Evolutionary conservation across 257 asterid species (phyloP).

Genomic region (Rhazya stricta): DNA sequence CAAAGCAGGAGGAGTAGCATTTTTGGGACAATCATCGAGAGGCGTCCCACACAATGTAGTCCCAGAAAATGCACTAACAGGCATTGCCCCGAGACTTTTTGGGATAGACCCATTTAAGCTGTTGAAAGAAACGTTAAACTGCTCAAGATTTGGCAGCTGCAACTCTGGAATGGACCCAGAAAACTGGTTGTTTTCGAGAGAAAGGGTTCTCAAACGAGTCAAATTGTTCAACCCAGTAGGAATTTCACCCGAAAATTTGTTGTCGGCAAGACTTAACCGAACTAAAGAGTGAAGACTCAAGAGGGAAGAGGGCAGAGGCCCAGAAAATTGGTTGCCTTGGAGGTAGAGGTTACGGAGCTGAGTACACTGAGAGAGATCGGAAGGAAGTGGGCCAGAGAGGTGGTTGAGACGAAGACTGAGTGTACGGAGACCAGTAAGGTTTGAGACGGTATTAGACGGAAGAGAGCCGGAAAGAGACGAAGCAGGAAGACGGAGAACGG

Average conservation of each 20-base stretch:
- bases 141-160: slow-evolving; percentile 36
- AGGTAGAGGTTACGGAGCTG: slow-evolving; percentile 53
- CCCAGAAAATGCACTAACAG: slow-evolving; percentile 41
- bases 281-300: slow-evolving; percentile 36
- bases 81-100: slow-evolving; percentile 29
- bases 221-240: slow-evolving; percentile 42
- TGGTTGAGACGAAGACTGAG: slow-evolving; percentile 66
- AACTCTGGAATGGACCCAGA: slow-evolving; percentile 49
- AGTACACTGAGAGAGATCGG: slow-evolving; percentile 36
- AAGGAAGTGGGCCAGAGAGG: slow-evolving; percentile 52
- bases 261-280: slow-evolving; percentile 49
- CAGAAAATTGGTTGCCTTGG: slow-evolving; percentile 58
- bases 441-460: slow-evolving; percentile 41
- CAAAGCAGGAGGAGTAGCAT: slow-evolving; percentile 33
- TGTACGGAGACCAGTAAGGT: slow-evolving; percentile 43
- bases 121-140: slow-evolving; percentile 64
- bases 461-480: slow-evolving; percentile 47
- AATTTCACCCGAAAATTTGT: slow-evolving; percentile 54
- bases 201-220: slow-evolving; percentile 57
- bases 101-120: slow-evolving; percentile 60
- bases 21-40: slow-evolving; percentile 37
- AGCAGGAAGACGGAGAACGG: slow-evolving; percentile 61
- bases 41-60: slow-evolving; percentile 53
- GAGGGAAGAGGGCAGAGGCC: slow-evolving; percentile 29
- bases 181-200: slow-evolving; percentile 44